Evolutionary conservation across 768 basidiomycete species (phyloP), one percentile per base, ranked within the genome.

Genomic region (Galerina sulciceps): DNA sequence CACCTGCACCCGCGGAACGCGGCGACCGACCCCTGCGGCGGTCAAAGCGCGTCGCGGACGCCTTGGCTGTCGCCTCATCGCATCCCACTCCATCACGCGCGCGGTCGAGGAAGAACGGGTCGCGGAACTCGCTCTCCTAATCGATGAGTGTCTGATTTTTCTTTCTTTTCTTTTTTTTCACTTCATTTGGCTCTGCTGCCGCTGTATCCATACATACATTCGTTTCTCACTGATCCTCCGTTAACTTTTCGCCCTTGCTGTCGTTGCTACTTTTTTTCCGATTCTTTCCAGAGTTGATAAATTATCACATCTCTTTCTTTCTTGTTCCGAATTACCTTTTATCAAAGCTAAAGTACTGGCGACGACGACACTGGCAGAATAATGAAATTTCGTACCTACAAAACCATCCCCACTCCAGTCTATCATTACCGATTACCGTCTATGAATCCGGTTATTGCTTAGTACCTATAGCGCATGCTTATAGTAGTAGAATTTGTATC

Each of bases 21-120:
- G 38, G 49, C 17, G 59, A 60, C 40, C 75, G 74, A 43, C 79
- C 82, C 0, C 65, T 87, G 53, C 76, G 86, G 26, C 79, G 88
- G 58, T 91, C 90, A 59, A 88, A 85, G 74, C 78, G 90, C 45
- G 88, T 90, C 18, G 87, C 88, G 31, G 79, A 84, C 57, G 83
- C 85, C 15, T 74, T 78, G 43, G 81, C 81, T 17, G 79, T 82
- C 42, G 73, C 81, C 26, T 4, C 26, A 8, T 31, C 26, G 34
- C 80, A 80, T 38, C 75, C 77, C 48, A 78, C 77, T 43, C 78
- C 77, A 51, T 44, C 58, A 13, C 61, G 61, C 3, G 60, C 59
- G 34, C 67, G 69, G 18, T 40, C 67, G 40, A 58, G 69, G 44
- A 60, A 65, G 54, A 63, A 65, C 44, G 70, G 74, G 6, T 72